These are phyloP conservation scores for Boletus bicolor DNA, from an alignment of 768 basidiomycete genomes.

Conservation along the genomic window DNA sequence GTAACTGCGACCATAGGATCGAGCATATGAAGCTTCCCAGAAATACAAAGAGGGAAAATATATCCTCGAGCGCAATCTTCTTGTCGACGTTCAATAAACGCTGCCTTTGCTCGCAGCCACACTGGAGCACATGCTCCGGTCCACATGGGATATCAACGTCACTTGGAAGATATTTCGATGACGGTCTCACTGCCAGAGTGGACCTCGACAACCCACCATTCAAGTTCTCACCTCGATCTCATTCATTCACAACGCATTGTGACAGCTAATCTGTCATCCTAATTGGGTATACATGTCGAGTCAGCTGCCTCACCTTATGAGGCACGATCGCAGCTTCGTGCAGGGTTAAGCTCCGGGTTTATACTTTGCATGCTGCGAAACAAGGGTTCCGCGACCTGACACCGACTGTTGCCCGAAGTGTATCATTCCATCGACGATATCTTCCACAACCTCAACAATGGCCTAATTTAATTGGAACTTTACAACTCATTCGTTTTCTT, in stretches of 20 bases:
- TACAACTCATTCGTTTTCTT: constrained; percentile 1
- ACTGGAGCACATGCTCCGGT: constrained; percentile 1
- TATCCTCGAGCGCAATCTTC: constrained; percentile 92
- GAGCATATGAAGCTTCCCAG: constrained; percentile 85
- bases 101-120: constrained; percentile 8
- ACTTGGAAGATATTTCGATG: constrained; percentile 7
- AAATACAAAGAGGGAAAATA: constrained; percentile 99
- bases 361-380: constrained; percentile 5
- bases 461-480: constrained; percentile 21
- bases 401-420: constrained; percentile 13
- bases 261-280: constrained; percentile 24
- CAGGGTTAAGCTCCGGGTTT: neutral
- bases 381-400: constrained; percentile 10
- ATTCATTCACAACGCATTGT: constrained; percentile 14
- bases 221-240: constrained; percentile 16
- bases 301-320: constrained; percentile 7
- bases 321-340: neutral
- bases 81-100: constrained; percentile 76
- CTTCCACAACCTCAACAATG: constrained; percentile 13
- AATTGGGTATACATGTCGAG: constrained; percentile 22
- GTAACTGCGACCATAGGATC: constrained; percentile 56
- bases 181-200: constrained; percentile 17
- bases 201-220: constrained; percentile 13
- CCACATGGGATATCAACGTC: constrained; percentile 10
- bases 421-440: constrained; percentile 21